Conservation (phyloP, 441 rosid species). For the Corymbia citriodora region DNA sequence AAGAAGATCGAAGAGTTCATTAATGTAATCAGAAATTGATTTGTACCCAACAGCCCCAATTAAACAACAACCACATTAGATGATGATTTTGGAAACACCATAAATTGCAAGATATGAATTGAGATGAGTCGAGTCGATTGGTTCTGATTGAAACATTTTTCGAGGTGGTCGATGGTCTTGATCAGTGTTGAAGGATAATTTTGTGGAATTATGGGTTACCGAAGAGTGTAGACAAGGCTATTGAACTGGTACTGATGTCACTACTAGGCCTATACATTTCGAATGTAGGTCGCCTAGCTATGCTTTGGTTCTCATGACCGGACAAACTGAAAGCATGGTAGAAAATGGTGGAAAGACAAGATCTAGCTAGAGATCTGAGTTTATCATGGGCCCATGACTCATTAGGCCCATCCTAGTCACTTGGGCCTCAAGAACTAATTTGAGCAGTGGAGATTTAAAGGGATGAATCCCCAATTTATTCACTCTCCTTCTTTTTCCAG, state of each 20-base stretch:
- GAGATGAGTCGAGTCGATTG: neutral
- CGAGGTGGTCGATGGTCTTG: neutral
- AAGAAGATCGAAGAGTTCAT: neutral
- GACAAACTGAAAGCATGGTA: neutral
- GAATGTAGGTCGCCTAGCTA: neutral
- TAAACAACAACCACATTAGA: neutral
- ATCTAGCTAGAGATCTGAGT: neutral
- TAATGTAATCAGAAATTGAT: neutral
- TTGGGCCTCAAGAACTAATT: neutral
- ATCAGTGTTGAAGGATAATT: neutral
- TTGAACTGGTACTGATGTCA: neutral
- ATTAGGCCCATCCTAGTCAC: neutral
- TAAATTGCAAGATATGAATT: neutral
- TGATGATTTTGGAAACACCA: neutral
- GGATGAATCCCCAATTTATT: neutral
- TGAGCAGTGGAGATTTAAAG: neutral
- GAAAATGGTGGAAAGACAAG: neutral
- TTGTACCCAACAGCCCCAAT: accelerated
- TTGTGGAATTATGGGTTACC: neutral
- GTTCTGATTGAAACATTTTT: no score
- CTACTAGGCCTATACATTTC: neutral
- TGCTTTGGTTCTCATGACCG: neutral
- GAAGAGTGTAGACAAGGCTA: neutral
- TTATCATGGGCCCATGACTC: neutral
- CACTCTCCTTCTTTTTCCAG: neutral